Percentiles rank a stretch among this genome's conserved stretches.
phyloP scores from a whole-genome alignment of 441 rosid genomes.

The Erodium texanum region DNA sequence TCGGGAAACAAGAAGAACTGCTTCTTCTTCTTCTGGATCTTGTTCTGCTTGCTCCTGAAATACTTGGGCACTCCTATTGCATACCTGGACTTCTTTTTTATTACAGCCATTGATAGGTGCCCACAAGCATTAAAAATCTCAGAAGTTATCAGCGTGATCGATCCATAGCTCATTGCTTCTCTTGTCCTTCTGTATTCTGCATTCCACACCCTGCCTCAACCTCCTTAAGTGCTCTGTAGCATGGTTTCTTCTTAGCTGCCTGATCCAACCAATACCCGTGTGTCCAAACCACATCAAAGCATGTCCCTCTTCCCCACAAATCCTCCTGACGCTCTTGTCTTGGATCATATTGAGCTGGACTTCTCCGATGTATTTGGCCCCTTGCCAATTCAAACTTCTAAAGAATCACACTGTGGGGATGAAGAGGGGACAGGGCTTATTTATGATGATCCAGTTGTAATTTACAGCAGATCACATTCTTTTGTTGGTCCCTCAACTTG shows the following conservation, averaged over 20 bases:
- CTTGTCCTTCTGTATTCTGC: conserved; percentile 1
- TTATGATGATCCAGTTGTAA: conserved; percentile 60
- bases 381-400: conserved; percentile 34
- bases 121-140: conserved; percentile 23
- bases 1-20: conserved; percentile 66
- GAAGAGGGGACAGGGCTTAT: conserved; percentile 37
- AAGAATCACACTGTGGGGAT: conserved; percentile 27
- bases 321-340: conserved; percentile 33
- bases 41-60: conserved; percentile 60
- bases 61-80: conserved; percentile 46
- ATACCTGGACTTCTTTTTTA: conserved; percentile 41
- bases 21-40: conserved; percentile 56
- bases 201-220: neutral
- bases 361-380: conserved; percentile 92
- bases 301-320: conserved; percentile 38
- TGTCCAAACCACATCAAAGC: conserved; percentile 30
- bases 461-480: conserved; percentile 72
- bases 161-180: neutral
- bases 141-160: neutral
- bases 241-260: conserved; percentile 69
- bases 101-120: conserved; percentile 41
- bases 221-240: conserved; percentile 8
- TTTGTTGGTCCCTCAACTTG: conserved; percentile 70
- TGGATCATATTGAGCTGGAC: conserved; percentile 68
- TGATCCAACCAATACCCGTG: conserved; percentile 32